These are phyloP conservation scores for Geotrichum bryndzae DNA, from an alignment of 1,139 yeast genomes.

Conservation along the genomic window DNA sequence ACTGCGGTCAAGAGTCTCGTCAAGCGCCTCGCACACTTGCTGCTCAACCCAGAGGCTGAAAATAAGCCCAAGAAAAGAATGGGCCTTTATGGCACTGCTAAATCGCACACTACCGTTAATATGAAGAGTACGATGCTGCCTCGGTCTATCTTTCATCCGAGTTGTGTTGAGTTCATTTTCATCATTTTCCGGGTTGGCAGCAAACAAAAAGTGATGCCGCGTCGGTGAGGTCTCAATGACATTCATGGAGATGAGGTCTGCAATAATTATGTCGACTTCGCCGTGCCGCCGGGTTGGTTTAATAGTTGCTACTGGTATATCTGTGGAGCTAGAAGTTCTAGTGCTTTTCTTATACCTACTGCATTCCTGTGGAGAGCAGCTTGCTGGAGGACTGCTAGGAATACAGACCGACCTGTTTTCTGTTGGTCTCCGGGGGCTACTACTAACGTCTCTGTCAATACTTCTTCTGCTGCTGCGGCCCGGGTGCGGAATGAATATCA, in stretches of 20 bases:
- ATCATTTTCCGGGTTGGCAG: background rate
- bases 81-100: background rate
- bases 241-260: background rate
- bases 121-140: background rate
- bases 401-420: too few species aligned
- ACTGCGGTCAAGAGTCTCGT: background rate
- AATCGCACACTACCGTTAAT: background rate
- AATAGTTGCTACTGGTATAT: background rate
- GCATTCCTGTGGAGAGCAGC: background rate
- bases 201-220: background rate
- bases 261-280: conserved; percentile 1
- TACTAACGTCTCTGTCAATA: background rate
- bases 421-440: background rate
- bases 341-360: background rate
- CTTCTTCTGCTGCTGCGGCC: background rate
- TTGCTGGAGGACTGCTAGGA: background rate
- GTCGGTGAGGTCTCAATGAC: background rate
- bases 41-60: conserved; percentile 7
- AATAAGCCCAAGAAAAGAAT: background rate
- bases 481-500: background rate
- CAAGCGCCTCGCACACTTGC: conserved; percentile 3
- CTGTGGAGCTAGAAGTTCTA: background rate
- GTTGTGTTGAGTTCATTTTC: background rate
- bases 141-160: background rate
- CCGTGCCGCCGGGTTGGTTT: background rate